Evolutionary conservation across 1,139 yeast genomes (phyloP).

Genomic region (Lodderomyces orthopsilosis): DNA sequence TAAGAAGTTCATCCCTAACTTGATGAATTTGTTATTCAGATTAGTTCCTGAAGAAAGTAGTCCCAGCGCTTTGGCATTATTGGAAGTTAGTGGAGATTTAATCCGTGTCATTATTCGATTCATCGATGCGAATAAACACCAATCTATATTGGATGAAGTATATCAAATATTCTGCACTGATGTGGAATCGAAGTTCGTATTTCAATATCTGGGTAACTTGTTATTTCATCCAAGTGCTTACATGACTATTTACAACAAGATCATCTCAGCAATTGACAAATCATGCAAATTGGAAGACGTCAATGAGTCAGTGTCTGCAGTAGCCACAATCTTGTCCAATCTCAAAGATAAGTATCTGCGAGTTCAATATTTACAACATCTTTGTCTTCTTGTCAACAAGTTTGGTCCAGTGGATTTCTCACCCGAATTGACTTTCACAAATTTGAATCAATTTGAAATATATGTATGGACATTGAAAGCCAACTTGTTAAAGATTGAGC

Average conservation of each 20-base stretch:
- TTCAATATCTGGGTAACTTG: constrained; percentile 20
- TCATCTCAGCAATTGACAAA: constrained; percentile 52
- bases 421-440: constrained; percentile 1
- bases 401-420: constrained; percentile 16
- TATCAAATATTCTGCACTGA: constrained; percentile 20
- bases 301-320: constrained; percentile 18
- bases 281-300: constrained; percentile 12
- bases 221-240: constrained; percentile 35
- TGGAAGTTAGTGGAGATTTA: constrained; percentile 38
- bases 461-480: constrained; percentile 74
- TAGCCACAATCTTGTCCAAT: constrained; percentile 15
- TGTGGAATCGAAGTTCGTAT: not conserved
- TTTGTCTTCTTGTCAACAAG: constrained; percentile 59
- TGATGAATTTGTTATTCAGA: constrained; percentile 18
- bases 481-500: constrained; percentile 56
- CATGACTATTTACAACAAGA: constrained; percentile 47
- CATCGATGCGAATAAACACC: constrained; percentile 37
- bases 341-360: constrained; percentile 31
- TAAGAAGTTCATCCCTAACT: constrained; percentile 34
- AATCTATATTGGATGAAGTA: constrained; percentile 23
- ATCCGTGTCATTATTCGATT: constrained; percentile 37
- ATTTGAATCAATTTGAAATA: constrained; percentile 42
- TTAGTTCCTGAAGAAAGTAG: constrained; percentile 11
- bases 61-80: constrained; percentile 16
- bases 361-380: constrained; percentile 56